phyloP scores from a whole-genome alignment of 208 protist genomes.

The Endotrypanum monterogeii region DNA sequence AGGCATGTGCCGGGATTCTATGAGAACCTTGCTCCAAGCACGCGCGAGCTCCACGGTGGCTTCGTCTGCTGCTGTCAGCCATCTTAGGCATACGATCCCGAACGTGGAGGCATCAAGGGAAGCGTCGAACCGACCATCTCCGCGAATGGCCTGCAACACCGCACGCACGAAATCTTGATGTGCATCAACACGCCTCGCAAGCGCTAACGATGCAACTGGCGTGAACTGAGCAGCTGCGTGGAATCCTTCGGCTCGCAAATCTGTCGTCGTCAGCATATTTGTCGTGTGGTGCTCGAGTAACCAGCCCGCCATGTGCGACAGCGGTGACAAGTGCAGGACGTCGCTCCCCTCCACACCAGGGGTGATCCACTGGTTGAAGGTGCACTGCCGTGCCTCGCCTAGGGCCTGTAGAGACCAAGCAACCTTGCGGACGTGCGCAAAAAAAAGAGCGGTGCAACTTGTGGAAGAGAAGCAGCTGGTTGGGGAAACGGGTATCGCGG shows the following conservation, averaged over 20 bases:
- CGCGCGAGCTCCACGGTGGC: slow-evolving; percentile 38
- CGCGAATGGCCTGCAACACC: slow-evolving; percentile 41
- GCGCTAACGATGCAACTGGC: not conserved
- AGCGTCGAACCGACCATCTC: slow-evolving; percentile 76
- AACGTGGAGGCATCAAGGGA: slow-evolving; percentile 44
- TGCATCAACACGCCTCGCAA: slow-evolving; percentile 4
- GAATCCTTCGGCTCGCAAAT: not conserved
- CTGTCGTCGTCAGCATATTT: not conserved
- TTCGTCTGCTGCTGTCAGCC: slow-evolving; percentile 68
- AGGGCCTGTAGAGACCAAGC: slow-evolving; percentile 34
- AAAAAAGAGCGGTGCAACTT: slow-evolving; percentile 26
- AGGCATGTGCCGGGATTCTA: not conserved
- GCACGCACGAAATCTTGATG: slow-evolving; percentile 17
- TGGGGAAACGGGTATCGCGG: not conserved
- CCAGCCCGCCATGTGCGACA: slow-evolving; percentile 15
- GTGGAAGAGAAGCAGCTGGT: not conserved
- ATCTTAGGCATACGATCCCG: slow-evolving; percentile 62
- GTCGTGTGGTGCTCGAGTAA: not conserved
- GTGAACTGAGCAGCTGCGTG: not conserved
- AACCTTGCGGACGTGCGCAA: slow-evolving; percentile 36
- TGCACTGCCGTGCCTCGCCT: slow-evolving; percentile 22
- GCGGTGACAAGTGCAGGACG: slow-evolving; percentile 23
- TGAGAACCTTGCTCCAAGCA: slow-evolving; percentile 1
- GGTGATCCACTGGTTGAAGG: slow-evolving; percentile 24
- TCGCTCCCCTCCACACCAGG: slow-evolving; percentile 17